phyloP scores from a whole-genome alignment of 2,329 filamentous ascomycete genomes.

The Cadophora malorum region DNA sequence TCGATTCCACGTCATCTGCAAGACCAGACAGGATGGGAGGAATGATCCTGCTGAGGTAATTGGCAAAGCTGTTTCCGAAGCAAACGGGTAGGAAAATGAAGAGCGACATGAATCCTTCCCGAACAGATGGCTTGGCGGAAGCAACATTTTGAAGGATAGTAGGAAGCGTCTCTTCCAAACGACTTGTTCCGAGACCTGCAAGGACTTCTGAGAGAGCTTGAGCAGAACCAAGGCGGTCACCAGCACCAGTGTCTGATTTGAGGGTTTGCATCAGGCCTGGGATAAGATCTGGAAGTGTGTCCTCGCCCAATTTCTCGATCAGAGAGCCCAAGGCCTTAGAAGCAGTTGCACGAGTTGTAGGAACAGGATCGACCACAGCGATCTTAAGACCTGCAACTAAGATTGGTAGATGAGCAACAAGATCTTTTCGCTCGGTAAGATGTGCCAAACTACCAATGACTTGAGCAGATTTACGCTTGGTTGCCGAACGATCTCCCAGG shows the following conservation, averaged over 20 bases:
- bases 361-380: slow-evolving; percentile 93
- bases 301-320: slow-evolving; percentile 98
- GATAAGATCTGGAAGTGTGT: slow-evolving; percentile 95
- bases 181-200: slow-evolving; percentile 88
- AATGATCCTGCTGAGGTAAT: slow-evolving; percentile 94
- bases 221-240: slow-evolving; percentile 92
- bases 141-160: slow-evolving; percentile 96
- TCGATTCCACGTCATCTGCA: slow-evolving; percentile 95
- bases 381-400: slow-evolving; percentile 88
- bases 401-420: slow-evolving; percentile 88
- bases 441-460: slow-evolving; percentile 98
- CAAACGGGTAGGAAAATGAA: slow-evolving; percentile 99
- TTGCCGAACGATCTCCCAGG: slow-evolving; percentile 86
- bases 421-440: slow-evolving; percentile 93
- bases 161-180: slow-evolving; percentile 93
- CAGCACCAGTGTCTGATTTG: slow-evolving; percentile 95
- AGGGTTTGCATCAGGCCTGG: slow-evolving; percentile 97
- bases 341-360: slow-evolving; percentile 92
- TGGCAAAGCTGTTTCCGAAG: slow-evolving; percentile 98
- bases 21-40: slow-evolving; percentile 92
- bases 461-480: slow-evolving; percentile 94
- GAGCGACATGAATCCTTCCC: slow-evolving; percentile 98
- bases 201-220: slow-evolving; percentile 97
- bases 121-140: slow-evolving; percentile 86
- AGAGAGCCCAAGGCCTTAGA: slow-evolving; percentile 95